Evolutionary conservation across 352 stramenopile genomes (phyloP).

Genomic region (Phytophthora colocasiae): DNA sequence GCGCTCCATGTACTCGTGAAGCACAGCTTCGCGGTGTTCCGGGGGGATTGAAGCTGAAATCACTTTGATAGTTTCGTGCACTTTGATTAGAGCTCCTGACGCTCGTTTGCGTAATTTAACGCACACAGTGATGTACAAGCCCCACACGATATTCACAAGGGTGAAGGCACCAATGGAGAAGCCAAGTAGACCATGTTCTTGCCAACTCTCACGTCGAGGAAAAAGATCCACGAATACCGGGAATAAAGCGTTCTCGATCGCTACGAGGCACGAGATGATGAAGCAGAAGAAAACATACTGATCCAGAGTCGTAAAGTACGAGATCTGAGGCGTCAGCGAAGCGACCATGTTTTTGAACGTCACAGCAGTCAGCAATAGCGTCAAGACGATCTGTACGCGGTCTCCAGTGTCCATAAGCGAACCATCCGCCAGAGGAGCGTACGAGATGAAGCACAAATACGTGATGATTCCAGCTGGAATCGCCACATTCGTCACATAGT

Average conservation of each 20-base stretch:
- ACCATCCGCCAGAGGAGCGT: constrained; percentile 41
- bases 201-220: constrained; percentile 19
- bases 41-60: constrained; percentile 39
- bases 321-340: constrained; percentile 59
- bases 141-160: constrained; percentile 55
- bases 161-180: too few species aligned
- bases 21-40: constrained; percentile 33
- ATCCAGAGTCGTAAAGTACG: constrained; percentile 71
- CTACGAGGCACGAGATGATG: constrained; percentile 56
- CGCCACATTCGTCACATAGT: constrained; percentile 67
- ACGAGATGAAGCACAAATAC: constrained; percentile 66
- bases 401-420: constrained; percentile 54
- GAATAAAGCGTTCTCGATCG: constrained; percentile 65
- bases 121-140: constrained; percentile 28
- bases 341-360: constrained; percentile 71
- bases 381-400: constrained; percentile 63
- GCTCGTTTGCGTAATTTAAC: constrained; percentile 37
- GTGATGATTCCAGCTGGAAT: constrained; percentile 58
- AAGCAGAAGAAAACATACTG: constrained; percentile 77
- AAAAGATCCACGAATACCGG: constrained; percentile 42
- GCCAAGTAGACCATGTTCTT: too few species aligned
- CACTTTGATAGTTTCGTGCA: constrained; percentile 48
- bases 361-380: constrained; percentile 66
- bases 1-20: constrained; percentile 39
- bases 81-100: constrained; percentile 36